Conservation (phyloP, 208 protist species). For the Crithidia fasciculata region DNA sequence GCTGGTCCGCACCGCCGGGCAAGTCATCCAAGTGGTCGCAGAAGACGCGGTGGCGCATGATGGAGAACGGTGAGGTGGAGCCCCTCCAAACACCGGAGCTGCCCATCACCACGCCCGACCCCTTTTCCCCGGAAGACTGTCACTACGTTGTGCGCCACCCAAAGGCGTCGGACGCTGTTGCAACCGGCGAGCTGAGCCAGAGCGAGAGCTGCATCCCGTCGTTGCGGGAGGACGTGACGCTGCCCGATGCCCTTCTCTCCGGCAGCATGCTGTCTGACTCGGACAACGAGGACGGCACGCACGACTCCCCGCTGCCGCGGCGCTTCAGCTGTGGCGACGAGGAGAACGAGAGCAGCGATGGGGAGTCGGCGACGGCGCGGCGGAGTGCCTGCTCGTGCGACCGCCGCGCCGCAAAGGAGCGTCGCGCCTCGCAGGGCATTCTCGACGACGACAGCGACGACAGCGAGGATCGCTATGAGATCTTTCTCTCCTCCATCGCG, state of each 20-base stretch:
- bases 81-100: not conserved
- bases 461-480: conserved; percentile 12
- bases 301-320: not conserved
- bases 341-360: not conserved
- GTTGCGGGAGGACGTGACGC: not conserved
- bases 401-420: not conserved
- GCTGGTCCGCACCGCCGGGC: not conserved
- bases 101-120: conserved; percentile 13
- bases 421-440: not conserved
- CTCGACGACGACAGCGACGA: conserved; percentile 2
- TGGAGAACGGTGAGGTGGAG: conserved; percentile 23
- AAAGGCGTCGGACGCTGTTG: not conserved
- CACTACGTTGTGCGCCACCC: conserved; percentile 24
- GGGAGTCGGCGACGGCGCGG: conserved; percentile 1
- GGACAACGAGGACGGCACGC: conserved; percentile 1
- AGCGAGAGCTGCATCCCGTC: not conserved
- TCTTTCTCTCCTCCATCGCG: conserved; percentile 12
- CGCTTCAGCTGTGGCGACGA: not conserved
- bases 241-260: conserved; percentile 6
- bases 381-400: not conserved
- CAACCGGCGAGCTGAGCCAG: not conserved
- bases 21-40: not conserved
- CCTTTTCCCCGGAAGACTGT: conserved; percentile 14
- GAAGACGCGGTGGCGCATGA: conserved; percentile 4
- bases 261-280: not conserved